phyloP scores from a whole-genome alignment of 2,329 filamentous ascomycete genomes.

The Scleromitrula shiraiana region DNA sequence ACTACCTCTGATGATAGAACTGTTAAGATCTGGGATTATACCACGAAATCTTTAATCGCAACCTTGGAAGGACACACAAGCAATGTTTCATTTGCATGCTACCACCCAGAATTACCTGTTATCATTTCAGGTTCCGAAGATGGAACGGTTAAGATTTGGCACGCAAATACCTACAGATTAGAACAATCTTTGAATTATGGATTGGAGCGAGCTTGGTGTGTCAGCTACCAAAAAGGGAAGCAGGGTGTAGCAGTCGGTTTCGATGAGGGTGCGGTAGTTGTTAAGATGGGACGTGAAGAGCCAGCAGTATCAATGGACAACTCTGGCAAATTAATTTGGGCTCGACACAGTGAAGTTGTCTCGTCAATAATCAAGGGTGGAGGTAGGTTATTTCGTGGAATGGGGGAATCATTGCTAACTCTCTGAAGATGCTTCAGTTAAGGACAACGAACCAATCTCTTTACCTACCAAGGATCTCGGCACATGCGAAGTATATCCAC shows the following conservation, averaged over 20 bases:
- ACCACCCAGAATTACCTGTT: constrained; percentile 91
- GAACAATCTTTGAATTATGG: constrained; percentile 96
- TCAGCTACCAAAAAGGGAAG: constrained; percentile 88
- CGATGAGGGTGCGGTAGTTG: constrained; percentile 93
- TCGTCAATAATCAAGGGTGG: constrained; percentile 92
- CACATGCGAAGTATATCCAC: constrained; percentile 92
- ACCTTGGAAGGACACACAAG: constrained; percentile 95
- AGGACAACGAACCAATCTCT: constrained; percentile 81
- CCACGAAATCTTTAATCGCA: constrained; percentile 92
- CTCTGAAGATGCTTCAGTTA: constrained; percentile 61
- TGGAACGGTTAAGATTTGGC: constrained; percentile 96
- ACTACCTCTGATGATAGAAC: constrained; percentile 96
- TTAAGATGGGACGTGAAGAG: constrained; percentile 96
- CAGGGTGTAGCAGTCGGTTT: constrained; percentile 94
- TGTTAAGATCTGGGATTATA: constrained; percentile 99
- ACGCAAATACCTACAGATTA: constrained; percentile 92
- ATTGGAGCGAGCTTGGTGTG: constrained; percentile 94
- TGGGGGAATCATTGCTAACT: constrained; percentile 24
- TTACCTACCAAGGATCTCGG: constrained; percentile 91
- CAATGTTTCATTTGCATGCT: constrained; percentile 97
- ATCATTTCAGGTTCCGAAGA: constrained; percentile 98
- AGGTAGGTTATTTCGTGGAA: constrained; percentile 35
- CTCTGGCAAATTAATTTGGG: constrained; percentile 94
- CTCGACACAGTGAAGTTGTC: constrained; percentile 88
- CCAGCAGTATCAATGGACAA: constrained; percentile 96